A percentile compares a stretch with the other conserved stretches of the same genome.
Evolutionary conservation across 2,329 filamentous ascomycete species (phyloP).

Genomic region (Talaromyces atroroseus): DNA sequence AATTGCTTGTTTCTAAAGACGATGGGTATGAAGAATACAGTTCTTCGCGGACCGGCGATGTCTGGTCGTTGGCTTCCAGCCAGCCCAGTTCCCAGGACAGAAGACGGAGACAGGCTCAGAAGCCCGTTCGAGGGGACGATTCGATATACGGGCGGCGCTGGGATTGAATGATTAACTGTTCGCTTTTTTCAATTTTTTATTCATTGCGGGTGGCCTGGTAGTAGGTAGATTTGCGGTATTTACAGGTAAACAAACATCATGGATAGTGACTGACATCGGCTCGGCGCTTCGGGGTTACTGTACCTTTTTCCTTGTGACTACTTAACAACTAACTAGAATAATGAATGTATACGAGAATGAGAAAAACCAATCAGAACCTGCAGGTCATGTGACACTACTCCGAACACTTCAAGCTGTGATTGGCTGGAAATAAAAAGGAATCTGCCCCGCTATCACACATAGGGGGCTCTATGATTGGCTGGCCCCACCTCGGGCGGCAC

Average conservation of each 20-base stretch:
- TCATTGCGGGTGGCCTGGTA: neutral
- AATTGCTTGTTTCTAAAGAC: constrained; percentile 23
- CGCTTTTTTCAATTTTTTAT: neutral
- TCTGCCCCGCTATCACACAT: neutral
- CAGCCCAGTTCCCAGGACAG: constrained; percentile 17
- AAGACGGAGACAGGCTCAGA: constrained; percentile 17
- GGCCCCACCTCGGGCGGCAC: neutral
- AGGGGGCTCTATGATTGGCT: neutral
- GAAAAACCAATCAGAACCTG: neutral
- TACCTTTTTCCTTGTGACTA: neutral
- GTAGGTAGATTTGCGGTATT: neutral
- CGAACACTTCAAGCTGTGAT: neutral
- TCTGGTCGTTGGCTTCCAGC: constrained; percentile 15
- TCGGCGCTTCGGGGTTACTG: neutral
- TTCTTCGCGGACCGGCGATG: constrained; percentile 7
- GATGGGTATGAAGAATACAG: constrained; percentile 20
- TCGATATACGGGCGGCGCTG: constrained; percentile 40
- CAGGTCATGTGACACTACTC: neutral
- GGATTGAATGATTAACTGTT: constrained; percentile 16
- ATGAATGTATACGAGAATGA: too few relatives aligned
- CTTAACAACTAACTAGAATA: too few relatives aligned
- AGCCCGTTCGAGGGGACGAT: constrained; percentile 30
- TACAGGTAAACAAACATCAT: neutral
- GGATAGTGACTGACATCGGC: neutral
- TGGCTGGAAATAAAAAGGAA: neutral